Base-by-base conservation (phyloP, 192 early-diverging fungal genomes). In the Entomortierella parvispora region DNA sequence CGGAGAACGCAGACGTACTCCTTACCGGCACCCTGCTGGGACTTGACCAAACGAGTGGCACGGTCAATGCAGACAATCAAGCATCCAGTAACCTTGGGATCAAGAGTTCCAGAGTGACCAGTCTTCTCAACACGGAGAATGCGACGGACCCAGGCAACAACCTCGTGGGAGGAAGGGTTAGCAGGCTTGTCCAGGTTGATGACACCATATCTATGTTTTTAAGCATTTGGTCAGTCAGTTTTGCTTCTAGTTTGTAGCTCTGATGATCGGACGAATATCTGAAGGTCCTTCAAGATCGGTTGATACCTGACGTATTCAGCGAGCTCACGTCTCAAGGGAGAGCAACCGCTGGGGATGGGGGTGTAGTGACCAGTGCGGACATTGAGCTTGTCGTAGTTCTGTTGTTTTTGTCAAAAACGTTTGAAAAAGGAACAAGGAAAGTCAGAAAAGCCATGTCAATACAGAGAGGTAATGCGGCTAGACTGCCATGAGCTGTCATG, bases 171-270 rank as follows among this genome's bases (percentile, higher is more conserved):
- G 56, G 96, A 98, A 56, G 97, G 97, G 87, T 99, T 99, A 33
- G 97, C 91, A 34, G 97, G 97, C 87, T 99, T 99, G 88, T 99
- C 97, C 66, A 99, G 88, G 87, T 99, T 99, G 84, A 99, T 99
- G 52, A 97, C 92, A 79, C 97, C 97, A 86, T 98, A 99, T 79
- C 87, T 90, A 17, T 11, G 44, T 17, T 45, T 18, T 11, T 11
- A 18, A n/a, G n/a, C n/a, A n/a, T n/a, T n/a, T n/a, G n/a, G n/a
- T n/a, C n/a, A n/a, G n/a, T n/a, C n/a, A n/a, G n/a, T n/a, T n/a
- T n/a, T n/a, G n/a, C n/a, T n/a, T n/a, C n/a, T n/a, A n/a, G n/a
- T n/a, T n/a, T n/a, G n/a, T n/a, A n/a, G n/a, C n/a, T n/a, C n/a
- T n/a, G n/a, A n/a, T n/a, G n/a, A n/a, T n/a, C n/a, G n/a, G n/a